phyloP scores from a whole-genome alignment of 331 rosid genomes.

The Erythrophleum ivorense region DNA sequence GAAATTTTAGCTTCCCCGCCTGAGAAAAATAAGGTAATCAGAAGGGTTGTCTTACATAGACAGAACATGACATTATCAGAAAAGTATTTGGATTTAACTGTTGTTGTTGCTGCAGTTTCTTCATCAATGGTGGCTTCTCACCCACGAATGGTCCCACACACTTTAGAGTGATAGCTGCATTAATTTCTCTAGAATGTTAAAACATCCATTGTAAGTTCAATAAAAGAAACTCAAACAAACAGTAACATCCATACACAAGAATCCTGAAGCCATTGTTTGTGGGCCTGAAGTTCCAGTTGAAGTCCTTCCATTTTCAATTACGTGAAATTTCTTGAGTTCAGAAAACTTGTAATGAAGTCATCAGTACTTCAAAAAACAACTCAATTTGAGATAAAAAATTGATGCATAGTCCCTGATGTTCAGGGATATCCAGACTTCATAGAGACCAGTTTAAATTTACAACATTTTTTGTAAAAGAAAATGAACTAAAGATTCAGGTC shows the following conservation, averaged over 20 bases:
- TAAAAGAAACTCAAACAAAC: slow-evolving; percentile 5
- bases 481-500: slow-evolving; percentile 18
- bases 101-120: slow-evolving; percentile 82
- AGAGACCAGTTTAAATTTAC: slow-evolving; percentile 22
- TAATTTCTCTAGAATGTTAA: slow-evolving; percentile 43
- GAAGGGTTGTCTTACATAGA: slow-evolving; percentile 36
- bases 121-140: slow-evolving; percentile 76
- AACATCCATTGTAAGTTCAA: slow-evolving; percentile 16
- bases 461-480: slow-evolving; percentile 15
- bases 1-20: slow-evolving; percentile 92
- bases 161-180: slow-evolving; percentile 82
- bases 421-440: not conserved
- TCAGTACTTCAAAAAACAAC: slow-evolving; percentile 28
- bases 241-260: slow-evolving; percentile 60
- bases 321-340: slow-evolving; percentile 78
- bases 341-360: slow-evolving; percentile 59
- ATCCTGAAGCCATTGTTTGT: slow-evolving; percentile 80
- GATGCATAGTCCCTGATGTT: slow-evolving; percentile 9
- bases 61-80: slow-evolving; percentile 33
- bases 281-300: slow-evolving; percentile 63
- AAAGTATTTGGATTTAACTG: slow-evolving; percentile 49
- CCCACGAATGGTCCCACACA: slow-evolving; percentile 94
- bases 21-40: slow-evolving; percentile 40
- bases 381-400: slow-evolving; percentile 17
- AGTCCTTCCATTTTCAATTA: slow-evolving; percentile 79